These are phyloP conservation scores for Taphrina wiesneri DNA, from an alignment of 1,139 yeast species.

Conservation along the genomic window DNA sequence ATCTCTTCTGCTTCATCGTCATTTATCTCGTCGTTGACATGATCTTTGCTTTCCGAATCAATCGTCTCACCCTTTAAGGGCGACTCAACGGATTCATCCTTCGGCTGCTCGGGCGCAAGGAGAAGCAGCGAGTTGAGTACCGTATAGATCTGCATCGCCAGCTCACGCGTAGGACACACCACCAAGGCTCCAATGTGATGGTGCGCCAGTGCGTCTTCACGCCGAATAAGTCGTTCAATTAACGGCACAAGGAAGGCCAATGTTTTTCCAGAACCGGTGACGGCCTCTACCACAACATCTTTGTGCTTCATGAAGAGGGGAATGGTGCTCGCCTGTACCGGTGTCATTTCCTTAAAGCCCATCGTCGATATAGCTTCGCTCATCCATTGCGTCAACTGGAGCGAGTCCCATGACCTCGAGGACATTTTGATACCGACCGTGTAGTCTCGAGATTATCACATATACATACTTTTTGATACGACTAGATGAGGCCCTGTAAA, in stretches of 20 bases:
- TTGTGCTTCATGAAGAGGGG: constrained; percentile 85
- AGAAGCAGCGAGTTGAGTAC: constrained; percentile 65
- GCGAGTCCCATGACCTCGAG: constrained; percentile 5
- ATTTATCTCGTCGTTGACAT: constrained; percentile 41
- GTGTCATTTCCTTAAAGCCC: constrained; percentile 86
- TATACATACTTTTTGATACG: too few relatives aligned
- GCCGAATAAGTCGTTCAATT: constrained; percentile 52
- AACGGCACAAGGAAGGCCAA: constrained; percentile 83
- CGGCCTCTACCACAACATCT: constrained; percentile 95
- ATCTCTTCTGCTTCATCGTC: not conserved
- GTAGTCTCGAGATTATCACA: too few relatives aligned
- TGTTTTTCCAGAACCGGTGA: constrained; percentile 96
- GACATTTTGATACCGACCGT: too few relatives aligned
- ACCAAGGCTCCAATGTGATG: constrained; percentile 74
- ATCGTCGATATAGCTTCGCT: constrained; percentile 65
- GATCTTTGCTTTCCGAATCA: not conserved
- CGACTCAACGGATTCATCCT: constrained; percentile 57
- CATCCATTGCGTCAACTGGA: constrained; percentile 13
- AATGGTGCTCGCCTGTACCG: constrained; percentile 94
- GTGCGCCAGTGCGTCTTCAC: constrained; percentile 40
- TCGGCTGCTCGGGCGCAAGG: constrained; percentile 43
- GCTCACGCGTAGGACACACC: constrained; percentile 87
- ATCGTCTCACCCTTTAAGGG: constrained; percentile 68
- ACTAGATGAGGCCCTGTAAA: too few relatives aligned
- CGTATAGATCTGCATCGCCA: constrained; percentile 75